Evolutionary conservation across 805 yeast genomes (phyloP), one percentile per base, ranked within the genome.

Genomic region (Kuraishia cidri): DNA sequence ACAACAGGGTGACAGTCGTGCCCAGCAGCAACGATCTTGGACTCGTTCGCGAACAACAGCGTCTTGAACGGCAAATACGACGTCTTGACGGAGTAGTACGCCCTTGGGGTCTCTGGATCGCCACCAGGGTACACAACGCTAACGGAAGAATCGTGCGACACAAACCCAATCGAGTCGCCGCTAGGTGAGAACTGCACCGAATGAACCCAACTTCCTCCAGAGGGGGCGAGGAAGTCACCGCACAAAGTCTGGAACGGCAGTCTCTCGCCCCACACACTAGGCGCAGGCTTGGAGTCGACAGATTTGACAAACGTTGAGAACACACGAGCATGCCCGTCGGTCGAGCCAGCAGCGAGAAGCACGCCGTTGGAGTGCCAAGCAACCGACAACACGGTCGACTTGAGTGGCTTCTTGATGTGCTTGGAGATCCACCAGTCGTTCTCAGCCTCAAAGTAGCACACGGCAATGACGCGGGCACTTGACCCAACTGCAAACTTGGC

Each of bases 361-460:
- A 92, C 94, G 46, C 78, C 79, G 59, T 92, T 92, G 36, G 86
- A 88, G 55, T 92, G 97, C 98, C 98, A 88, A 42, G 79, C 79
- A 35, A 90, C 66, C 29, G 82, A 67, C 43, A 88, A 68, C 44
- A 88, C 71, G 21, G 97, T 86, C 8, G 95, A 81, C 54, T 80
- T 79, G 47, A 92, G 66, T n/a, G 97, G 95, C 58, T 84, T 86
- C 65, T 88, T 88, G 59, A 92, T 81, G 62, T 90, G 98, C 59
- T 90, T 90, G 10, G 97, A 85, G 32, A 92, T 88, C 99, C 99
- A 92, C 99, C 99, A 92, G 55, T 92, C 95, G 56, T 90, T 92
- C 48, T 87, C 96, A 40, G 69, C 82, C 60, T 92, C 98, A 54
- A 82, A 92, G 62, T 88, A 92, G 64, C 98, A 92, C 31, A 92